These are phyloP conservation scores for Solanum hybrid DNA, from an alignment of 305 asterid genomes.

Conservation along the genomic window DNA sequence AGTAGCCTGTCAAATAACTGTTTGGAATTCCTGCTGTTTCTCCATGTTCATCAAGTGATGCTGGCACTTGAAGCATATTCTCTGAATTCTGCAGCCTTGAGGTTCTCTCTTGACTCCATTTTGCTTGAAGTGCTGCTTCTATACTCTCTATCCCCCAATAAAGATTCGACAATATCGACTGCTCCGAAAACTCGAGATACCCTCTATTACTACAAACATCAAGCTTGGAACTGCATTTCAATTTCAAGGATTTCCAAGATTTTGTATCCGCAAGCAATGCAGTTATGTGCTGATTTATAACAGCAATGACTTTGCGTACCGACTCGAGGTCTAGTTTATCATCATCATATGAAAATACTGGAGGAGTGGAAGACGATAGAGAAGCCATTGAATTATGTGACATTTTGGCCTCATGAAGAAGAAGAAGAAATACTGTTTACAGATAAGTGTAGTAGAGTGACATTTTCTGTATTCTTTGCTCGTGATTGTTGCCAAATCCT, in stretches of 20 bases:
- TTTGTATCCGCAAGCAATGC: slow-evolving; percentile 25
- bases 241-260: slow-evolving; percentile 29
- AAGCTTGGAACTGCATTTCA: slow-evolving; percentile 50
- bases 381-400: slow-evolving; percentile 36
- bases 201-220: slow-evolving; percentile 34
- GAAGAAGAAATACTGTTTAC: slow-evolving; percentile 2
- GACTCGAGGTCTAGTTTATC: slow-evolving; percentile 43
- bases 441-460: slow-evolving; percentile 1
- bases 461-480: slow-evolving; percentile 19
- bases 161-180: slow-evolving; percentile 68
- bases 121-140: slow-evolving; percentile 28
- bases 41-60: slow-evolving; percentile 56
- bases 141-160: slow-evolving; percentile 64
- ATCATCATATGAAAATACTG: slow-evolving; percentile 15
- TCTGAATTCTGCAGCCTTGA: slow-evolving; percentile 43
- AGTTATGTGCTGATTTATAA: slow-evolving; percentile 38
- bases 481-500: slow-evolving; percentile 44
- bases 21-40: slow-evolving; percentile 54
- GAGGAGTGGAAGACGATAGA: slow-evolving; percentile 17
- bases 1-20: slow-evolving; percentile 32
- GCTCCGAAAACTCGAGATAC: slow-evolving; percentile 57
- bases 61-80: slow-evolving; percentile 81
- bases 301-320: slow-evolving; percentile 27
- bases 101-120: slow-evolving; percentile 19
- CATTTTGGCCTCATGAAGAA: slow-evolving; percentile 22